Base-by-base conservation (phyloP, 2,329 filamentous ascomycete genomes). In the Cordyceps cateniannulata region DNA sequence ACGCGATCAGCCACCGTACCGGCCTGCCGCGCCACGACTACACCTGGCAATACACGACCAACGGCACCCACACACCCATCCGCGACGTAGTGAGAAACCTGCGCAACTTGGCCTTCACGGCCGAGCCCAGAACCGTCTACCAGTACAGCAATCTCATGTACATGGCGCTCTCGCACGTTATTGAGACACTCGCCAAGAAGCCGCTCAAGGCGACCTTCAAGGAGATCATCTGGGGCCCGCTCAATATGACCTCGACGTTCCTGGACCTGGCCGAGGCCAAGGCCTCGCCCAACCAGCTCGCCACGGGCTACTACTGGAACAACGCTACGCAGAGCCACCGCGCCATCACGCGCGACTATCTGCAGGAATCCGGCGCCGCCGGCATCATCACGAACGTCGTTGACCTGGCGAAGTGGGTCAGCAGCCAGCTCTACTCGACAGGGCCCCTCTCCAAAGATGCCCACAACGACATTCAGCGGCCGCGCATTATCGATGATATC, bases 131-230 rank as follows among this genome's bases (percentile, higher is more conserved):
- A 3, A 70, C 71, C 0, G 69, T 62, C 44, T 80, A 68, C 56
- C 72, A 76, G 61, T 81, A 81, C 63, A 74, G 69, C 64, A 81
- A 81, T 64, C 69, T 76, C 53, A 78, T 81, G 73, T 81, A 72
- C 66, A 71, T 70, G 3, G 70, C 71, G 3, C 70, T 71, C 1
- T 73, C 72, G 14, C 69, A 79, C 63, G 69, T 79, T 1, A 64
- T 80, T 16, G 74, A 79, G 59, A 70, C 63, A 0, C 60, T 76
- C 1, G 71, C 69, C 0, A 70, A 70, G 1, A 44, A 54, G 5
- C 64, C 64, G n/a, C 68, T 80, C 18, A 69, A 70, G 0, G 64
- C 70, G 3, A 75, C 77, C 58, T 67, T 80, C 3, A 67, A 68
- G 4, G 63, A 70, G 22, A 62, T 66, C 22, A 66, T 80, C 52